Evolutionary conservation across 371 early-diverging fungal species (phyloP), one percentile per base, ranked within the genome.

Genomic region (Apophysomyces elegans): DNA sequence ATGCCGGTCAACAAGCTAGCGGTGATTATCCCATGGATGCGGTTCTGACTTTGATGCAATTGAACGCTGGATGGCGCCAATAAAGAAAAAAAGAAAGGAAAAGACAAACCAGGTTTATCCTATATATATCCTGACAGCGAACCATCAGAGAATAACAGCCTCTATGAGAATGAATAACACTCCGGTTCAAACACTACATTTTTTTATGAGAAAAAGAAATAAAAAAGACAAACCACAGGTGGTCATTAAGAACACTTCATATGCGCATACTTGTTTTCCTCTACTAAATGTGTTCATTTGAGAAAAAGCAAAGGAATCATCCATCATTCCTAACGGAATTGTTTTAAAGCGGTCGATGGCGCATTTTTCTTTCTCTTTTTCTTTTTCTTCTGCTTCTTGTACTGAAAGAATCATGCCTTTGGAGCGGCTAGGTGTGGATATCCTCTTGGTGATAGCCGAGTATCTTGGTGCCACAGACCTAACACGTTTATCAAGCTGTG

Each of bases 11-110:
- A n/a, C 47, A 47, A 47, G 47, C 47, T 7, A 16, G 47, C 7
- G 47, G 47, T 16, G 79, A 78, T 56, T 81, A 78, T 72, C 77
- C 82, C 5, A 77, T 79, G 77, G 82, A 78, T 56, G 79, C 82
- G 18, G 79, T 81, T 14, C 68, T 81, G 41, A 77, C 79, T 16
- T 71, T 78, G 37, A 81, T 81, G 79, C 79, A 81, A 67, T 68
- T 79, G 61, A 81, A 79, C 43, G 79, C 82, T n/a, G 82, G 47
- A 47, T 47, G 47, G 47, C 47, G 47, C 11, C 47, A 47, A 16
- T 47, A 18, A 47, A 47, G 7, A 7, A 47, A 47, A 47, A 47
- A 47, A 47, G 77, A 6, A 77, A 75, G 78, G 66, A 26, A 26
- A 26, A 26, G 32, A 26, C 32, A 26, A 26, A 26, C 32, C 32